Evolutionary conservation across 2,329 filamentous ascomycete genomes (phyloP).

Genomic region (Aspergillus sp.): DNA sequence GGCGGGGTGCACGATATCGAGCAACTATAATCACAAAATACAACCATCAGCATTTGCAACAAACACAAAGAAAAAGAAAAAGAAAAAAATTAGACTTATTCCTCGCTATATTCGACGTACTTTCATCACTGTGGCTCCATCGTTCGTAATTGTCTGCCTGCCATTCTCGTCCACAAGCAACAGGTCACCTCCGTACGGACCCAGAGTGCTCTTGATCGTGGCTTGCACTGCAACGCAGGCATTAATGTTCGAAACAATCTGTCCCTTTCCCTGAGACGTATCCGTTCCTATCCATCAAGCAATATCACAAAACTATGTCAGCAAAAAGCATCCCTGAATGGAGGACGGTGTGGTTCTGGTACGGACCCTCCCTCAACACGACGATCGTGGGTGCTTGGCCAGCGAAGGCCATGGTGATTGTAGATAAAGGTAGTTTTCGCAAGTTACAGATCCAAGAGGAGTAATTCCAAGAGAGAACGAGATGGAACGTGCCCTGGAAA

Average conservation of each 20-base stretch:
- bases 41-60: slow-evolving; percentile 1
- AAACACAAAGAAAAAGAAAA: no score
- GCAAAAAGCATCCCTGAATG: slow-evolving; percentile 13
- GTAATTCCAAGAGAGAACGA: slow-evolving; percentile 11
- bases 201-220: slow-evolving; percentile 91
- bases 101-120: slow-evolving; percentile 37
- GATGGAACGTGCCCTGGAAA: slow-evolving; percentile 17
- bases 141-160: slow-evolving; percentile 95
- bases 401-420: slow-evolving; percentile 74
- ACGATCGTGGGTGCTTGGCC: slow-evolving; percentile 97
- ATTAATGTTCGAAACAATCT: slow-evolving; percentile 97
- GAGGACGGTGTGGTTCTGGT: slow-evolving; percentile 10
- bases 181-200: slow-evolving; percentile 92
- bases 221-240: slow-evolving; percentile 92
- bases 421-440: background rate
- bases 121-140: slow-evolving; percentile 99
- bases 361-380: slow-evolving; percentile 90
- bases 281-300: slow-evolving; percentile 67
- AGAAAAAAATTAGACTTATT: no score
- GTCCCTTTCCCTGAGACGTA: slow-evolving; percentile 90
- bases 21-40: slow-evolving; percentile 53
- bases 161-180: slow-evolving; percentile 95
- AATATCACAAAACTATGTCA: slow-evolving; percentile 15
- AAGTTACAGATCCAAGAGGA: slow-evolving; percentile 11
- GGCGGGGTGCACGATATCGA: slow-evolving; percentile 96